These are phyloP conservation scores for Lasiodiplodia theobromae DNA, from an alignment of 2,329 filamentous ascomycete genomes.

Conservation along the genomic window DNA sequence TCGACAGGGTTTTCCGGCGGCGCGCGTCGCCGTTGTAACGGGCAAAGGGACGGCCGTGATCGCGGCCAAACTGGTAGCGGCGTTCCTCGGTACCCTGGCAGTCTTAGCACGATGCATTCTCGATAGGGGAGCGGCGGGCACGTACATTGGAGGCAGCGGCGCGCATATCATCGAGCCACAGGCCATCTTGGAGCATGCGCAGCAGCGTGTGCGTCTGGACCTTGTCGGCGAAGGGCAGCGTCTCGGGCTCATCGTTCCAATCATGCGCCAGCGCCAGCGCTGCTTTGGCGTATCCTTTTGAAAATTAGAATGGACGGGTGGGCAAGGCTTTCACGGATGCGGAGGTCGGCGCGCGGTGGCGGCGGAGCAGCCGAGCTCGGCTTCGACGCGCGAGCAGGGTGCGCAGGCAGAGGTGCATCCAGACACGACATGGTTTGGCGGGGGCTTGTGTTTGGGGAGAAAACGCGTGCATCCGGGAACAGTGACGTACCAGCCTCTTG, in stretches of 20 bases:
- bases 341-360: slow-evolving; percentile 23
- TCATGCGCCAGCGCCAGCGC: slow-evolving; percentile 67
- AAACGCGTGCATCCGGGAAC: slow-evolving; percentile 15
- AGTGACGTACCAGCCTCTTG: slow-evolving; percentile 44
- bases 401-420: slow-evolving; percentile 9
- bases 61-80: slow-evolving; percentile 47
- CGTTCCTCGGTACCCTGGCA: slow-evolving; percentile 32
- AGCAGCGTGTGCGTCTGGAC: slow-evolving; percentile 67
- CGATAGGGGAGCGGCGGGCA: slow-evolving; percentile 4
- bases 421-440: neutral
- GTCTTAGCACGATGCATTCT: neutral
- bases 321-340: neutral
- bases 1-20: slow-evolving; percentile 26
- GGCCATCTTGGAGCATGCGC: slow-evolving; percentile 68
- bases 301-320: slow-evolving; percentile 12
- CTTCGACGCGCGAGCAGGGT: neutral
- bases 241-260: slow-evolving; percentile 68
- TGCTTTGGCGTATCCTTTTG: slow-evolving; percentile 64
- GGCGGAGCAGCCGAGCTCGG: slow-evolving; percentile 5
- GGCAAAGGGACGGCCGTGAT: slow-evolving; percentile 49
- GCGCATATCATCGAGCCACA: slow-evolving; percentile 57
- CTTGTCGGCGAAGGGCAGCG: slow-evolving; percentile 65
- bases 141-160: slow-evolving; percentile 34
- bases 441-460: neutral
- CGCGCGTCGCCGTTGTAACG: slow-evolving; percentile 45